Evolutionary conservation across 352 stramenopile species (phyloP).

Genomic region (Pythium volutum): DNA sequence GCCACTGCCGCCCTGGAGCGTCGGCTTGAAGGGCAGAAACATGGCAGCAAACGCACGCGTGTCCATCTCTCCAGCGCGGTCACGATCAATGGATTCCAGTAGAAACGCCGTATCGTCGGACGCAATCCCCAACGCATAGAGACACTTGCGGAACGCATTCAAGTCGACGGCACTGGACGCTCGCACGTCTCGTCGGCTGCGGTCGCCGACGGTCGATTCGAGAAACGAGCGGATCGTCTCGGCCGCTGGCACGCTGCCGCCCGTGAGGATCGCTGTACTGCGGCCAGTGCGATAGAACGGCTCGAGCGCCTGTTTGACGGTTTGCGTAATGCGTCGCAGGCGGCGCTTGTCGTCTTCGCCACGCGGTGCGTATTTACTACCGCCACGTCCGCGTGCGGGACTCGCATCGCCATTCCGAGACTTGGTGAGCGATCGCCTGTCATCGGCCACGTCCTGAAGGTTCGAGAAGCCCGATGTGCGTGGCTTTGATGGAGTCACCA

Average conservation of each 20-base stretch:
- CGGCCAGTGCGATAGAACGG: constrained; percentile 20
- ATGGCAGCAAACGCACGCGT: constrained; percentile 20
- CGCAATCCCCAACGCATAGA: constrained; percentile 33
- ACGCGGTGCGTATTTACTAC: background rate
- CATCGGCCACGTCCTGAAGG: background rate
- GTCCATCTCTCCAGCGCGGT: constrained; percentile 21
- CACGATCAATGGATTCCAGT: constrained; percentile 28
- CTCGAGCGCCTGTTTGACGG: constrained; percentile 29
- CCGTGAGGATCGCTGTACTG: constrained; percentile 1
- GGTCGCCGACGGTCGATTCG: background rate
- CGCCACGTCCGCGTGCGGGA: background rate
- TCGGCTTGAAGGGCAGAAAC: constrained; percentile 19
- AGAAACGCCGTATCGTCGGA: constrained; percentile 31
- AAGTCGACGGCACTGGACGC: constrained; percentile 17
- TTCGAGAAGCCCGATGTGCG: constrained; percentile 16
- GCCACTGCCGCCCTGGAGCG: background rate
- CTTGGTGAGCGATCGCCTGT: background rate
- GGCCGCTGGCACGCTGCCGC: constrained; percentile 21
- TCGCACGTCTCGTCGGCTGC: background rate
- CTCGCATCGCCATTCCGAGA: background rate
- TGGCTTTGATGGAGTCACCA: constrained; percentile 15
- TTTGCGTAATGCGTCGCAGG: constrained; percentile 19
- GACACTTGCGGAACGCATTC: constrained; percentile 32
- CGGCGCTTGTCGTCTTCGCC: constrained; percentile 13
- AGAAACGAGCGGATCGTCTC: constrained; percentile 33